phyloP scores from a whole-genome alignment of 1,284 basidiomycete genomes.

The Phenoliferia sp. region DNA sequence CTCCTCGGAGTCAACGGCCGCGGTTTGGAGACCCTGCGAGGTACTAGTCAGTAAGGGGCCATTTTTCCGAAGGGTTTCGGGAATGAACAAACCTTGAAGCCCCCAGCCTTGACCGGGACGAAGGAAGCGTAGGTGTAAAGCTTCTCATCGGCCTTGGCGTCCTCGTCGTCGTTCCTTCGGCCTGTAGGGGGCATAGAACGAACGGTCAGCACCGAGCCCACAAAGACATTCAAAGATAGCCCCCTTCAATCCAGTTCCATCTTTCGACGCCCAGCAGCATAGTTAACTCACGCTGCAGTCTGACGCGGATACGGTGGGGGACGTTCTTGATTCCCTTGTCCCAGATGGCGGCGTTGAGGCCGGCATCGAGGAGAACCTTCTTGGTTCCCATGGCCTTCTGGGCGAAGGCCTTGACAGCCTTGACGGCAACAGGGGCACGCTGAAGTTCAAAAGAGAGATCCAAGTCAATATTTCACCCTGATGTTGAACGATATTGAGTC shows the following conservation, averaged over 20 bases:
- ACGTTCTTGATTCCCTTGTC: conserved; percentile 81
- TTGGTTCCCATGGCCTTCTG: conserved; percentile 88
- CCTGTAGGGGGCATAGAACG: not conserved
- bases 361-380: conserved; percentile 87
- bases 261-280: not conserved
- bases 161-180: conserved; percentile 45
- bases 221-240: too few species aligned
- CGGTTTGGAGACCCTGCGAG: conserved; percentile 63
- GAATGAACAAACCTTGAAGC: conserved; percentile 58
- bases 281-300: conserved; percentile 67
- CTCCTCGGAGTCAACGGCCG: conserved; percentile 59
- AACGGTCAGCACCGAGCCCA: not conserved
- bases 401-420: conserved; percentile 83
- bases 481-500: not conserved
- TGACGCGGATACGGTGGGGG: conserved; percentile 81
- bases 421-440: conserved; percentile 79
- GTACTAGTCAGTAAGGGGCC: not conserved
- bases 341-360: conserved; percentile 91
- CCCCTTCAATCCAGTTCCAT: not conserved
- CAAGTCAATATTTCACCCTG: not conserved
- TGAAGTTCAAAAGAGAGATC: conserved; percentile 5
- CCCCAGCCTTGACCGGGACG: conserved; percentile 55
- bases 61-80: not conserved
- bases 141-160: conserved; percentile 63
- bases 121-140: conserved; percentile 85